Base-by-base conservation (phyloP, 2,329 filamentous ascomycete species). In the Colletotrichum tanaceti region DNA sequence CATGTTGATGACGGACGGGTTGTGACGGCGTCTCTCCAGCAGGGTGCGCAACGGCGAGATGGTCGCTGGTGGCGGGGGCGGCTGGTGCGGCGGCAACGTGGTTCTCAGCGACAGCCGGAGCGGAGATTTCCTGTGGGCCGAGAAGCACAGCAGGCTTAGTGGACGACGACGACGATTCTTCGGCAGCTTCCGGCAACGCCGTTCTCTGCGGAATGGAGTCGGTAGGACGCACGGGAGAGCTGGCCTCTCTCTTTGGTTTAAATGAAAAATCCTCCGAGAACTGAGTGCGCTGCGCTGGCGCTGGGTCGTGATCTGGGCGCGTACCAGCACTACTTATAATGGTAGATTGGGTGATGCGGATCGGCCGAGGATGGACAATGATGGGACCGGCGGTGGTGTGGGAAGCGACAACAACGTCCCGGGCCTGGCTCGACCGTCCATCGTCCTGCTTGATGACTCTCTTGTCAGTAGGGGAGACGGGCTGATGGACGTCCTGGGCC, bases 311-410 rank as follows among this genome's bases (percentile, higher is more conserved):
- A n/a, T 68, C 49, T 55, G 38, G 55, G 50, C 49, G 49, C 22
- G 55, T 20, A 38, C 39, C 20, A 22, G 61, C 43, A 38, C 47
- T 28, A 28, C 59, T 68, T 52, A 71, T 68, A 41, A 71, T 70
- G 39, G 67, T 60, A 32, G 68, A 50, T 11, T 70, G 63, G 16
- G 64, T 71, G 55, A 68, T 47, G 53, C 58, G 68, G 14, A 71
- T 68, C 10, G 70, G 70, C 39, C 65, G 68, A n/a, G 70, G 70
- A 38, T 71, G 63, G 5, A 60, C 68, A 43, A 71, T 71, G 18
- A 68, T 41, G 49, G 52, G 67, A 35, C 67, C 46, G 9, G 67
- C 55, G 35, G 35, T 41, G 50, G 46, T 58, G 16, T 32, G 32
- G 4, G 54, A 50, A 20, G 50, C 53, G 47, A 57, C 39, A n/a